A percentile compares a stretch with the other conserved stretches of the same genome.
Conservation (phyloP, 2,329 filamentous ascomycete species). For the Trichophyton mentagrophytes region DNA sequence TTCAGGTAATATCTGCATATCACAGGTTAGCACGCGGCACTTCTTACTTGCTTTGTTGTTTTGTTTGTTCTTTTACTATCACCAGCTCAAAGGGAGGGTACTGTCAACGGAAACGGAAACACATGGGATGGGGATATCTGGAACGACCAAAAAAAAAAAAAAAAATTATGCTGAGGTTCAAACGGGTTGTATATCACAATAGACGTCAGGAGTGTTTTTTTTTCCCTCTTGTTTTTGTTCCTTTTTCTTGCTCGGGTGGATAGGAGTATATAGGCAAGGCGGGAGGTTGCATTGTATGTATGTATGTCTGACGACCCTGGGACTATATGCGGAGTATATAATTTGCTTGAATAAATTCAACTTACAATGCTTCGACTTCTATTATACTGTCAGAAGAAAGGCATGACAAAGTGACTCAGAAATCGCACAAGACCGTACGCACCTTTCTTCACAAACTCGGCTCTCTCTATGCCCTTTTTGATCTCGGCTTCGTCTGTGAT, state of each 20-base stretch:
- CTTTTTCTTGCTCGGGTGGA: neutral
- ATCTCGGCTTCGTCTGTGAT: slow-evolving; percentile 65
- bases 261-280: neutral
- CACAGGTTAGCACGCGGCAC: neutral
- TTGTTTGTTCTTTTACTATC: neutral
- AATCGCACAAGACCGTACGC: slow-evolving; percentile 9
- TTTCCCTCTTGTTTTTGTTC: neutral
- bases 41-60: neutral
- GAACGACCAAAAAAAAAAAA: neutral
- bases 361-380: slow-evolving; percentile 91
- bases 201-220: neutral
- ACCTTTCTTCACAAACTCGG: slow-evolving; percentile 89
- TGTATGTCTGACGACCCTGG: neutral
- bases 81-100: neutral
- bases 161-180: neutral
- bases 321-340: neutral
- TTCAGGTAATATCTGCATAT: slow-evolving; percentile 70
- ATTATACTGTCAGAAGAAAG: neutral
- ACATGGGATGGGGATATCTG: neutral
- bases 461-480: slow-evolving; percentile 57
- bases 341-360: slow-evolving; percentile 14
- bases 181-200: neutral
- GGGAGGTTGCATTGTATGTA: neutral
- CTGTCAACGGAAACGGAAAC: neutral
- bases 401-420: neutral